Percentiles rank a stretch among this genome's conserved stretches.
These are phyloP conservation scores for Candida palmyrensis DNA, from an alignment of 805 yeast genomes.

Conservation along the genomic window DNA sequence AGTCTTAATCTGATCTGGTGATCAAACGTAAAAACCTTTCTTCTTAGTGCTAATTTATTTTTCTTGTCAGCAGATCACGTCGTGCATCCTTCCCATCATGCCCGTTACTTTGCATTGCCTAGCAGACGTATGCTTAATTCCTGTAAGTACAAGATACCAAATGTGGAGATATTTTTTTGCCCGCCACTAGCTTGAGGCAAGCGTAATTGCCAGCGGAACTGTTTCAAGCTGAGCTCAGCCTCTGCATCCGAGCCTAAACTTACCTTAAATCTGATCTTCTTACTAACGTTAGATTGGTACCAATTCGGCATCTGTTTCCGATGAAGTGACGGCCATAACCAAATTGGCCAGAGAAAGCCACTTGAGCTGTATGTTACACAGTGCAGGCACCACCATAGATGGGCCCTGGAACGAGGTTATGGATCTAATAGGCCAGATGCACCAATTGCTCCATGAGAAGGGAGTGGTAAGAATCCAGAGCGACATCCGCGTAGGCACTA, in stretches of 20 bases:
- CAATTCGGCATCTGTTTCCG: slow-evolving; percentile 69
- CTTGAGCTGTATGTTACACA: slow-evolving; percentile 67
- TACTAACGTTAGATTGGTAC: slow-evolving; percentile 79
- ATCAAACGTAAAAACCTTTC: no score
- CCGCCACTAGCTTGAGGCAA: no score
- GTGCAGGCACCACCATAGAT: slow-evolving; percentile 89
- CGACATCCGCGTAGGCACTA: slow-evolving; percentile 83
- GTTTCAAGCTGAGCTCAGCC: slow-evolving; percentile 3
- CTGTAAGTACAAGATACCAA: slow-evolving; percentile 60
- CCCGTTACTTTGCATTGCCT: slow-evolving; percentile 54
- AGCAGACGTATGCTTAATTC: slow-evolving; percentile 84
- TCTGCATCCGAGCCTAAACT: slow-evolving; percentile 8
- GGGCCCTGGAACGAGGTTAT: slow-evolving; percentile 93
- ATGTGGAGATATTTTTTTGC: no score
- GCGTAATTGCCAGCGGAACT: neutral
- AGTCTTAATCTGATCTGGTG: no score
- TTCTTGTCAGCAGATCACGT: no score
- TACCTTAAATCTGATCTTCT: no score
- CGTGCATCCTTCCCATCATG: slow-evolving; percentile 7
- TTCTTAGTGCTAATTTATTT: no score
- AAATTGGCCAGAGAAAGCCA: slow-evolving; percentile 56
- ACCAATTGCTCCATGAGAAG: slow-evolving; percentile 61
- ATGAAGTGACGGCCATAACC: slow-evolving; percentile 71
- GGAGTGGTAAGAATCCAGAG: slow-evolving; percentile 80
- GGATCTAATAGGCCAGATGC: slow-evolving; percentile 72